These are phyloP conservation scores for Euryodendron excelsum DNA, from an alignment of 148 eudicot genomes.

Conservation along the genomic window DNA sequence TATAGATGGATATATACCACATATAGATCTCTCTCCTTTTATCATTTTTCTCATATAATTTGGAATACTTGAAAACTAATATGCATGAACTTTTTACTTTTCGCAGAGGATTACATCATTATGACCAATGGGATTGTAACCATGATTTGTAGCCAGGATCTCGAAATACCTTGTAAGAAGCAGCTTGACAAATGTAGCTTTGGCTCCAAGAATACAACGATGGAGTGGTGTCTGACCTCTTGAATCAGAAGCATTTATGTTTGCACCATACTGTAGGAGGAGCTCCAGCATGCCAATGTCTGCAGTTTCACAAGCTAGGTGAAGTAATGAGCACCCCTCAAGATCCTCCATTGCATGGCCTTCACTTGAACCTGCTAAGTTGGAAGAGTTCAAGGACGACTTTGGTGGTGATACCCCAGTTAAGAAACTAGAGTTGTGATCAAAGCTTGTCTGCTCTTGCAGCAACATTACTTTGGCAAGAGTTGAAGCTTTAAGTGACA, in stretches of 20 bases:
- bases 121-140: not conserved
- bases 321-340: slow-evolving; percentile 87
- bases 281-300: slow-evolving; percentile 97
- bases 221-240: slow-evolving; percentile 81
- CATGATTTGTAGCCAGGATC: slow-evolving; percentile 2
- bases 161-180: slow-evolving; percentile 67
- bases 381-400: slow-evolving; percentile 41
- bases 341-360: slow-evolving; percentile 44
- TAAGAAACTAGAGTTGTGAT: slow-evolving; percentile 40
- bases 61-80: too few relatives aligned
- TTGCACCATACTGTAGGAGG: slow-evolving; percentile 92
- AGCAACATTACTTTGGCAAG: slow-evolving; percentile 87
- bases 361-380: slow-evolving; percentile 52
- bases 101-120: too few relatives aligned
- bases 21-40: too few relatives aligned
- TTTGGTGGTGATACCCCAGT: slow-evolving; percentile 38
- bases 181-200: slow-evolving; percentile 62
- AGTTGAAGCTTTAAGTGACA: slow-evolving; percentile 50
- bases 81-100: too few relatives aligned
- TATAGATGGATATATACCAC: too few relatives aligned
- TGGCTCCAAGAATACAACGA: slow-evolving; percentile 72
- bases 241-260: slow-evolving; percentile 67
- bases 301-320: slow-evolving; percentile 88
- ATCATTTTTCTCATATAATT: too few relatives aligned
- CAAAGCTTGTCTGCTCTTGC: slow-evolving; percentile 65